Evolutionary conservation across 1,284 basidiomycete species (phyloP), one percentile per base, ranked within the genome.

Genomic region (Golubevia pallescens): DNA sequence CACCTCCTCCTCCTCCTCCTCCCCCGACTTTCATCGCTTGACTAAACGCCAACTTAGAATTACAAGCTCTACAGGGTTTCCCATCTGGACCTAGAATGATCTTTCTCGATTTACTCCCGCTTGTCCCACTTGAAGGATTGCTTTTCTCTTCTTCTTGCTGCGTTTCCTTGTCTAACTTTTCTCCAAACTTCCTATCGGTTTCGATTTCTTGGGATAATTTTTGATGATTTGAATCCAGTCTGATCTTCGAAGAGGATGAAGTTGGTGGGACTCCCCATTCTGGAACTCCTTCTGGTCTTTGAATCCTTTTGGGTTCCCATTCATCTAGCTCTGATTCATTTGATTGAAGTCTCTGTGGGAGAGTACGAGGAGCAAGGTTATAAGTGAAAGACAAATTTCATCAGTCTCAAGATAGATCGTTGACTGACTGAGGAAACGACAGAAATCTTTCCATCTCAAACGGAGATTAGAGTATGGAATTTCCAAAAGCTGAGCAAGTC

Each of bases 201-300:
- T 48, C 24, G 51, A 2, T 48, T 42, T 34, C 63, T 20, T 48
- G 4, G 3, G 54, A 4, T 21, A 10, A 28, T 56, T 21, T 21
- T 10, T 21, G 24, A 21, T 3, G 3, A 4, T 10, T 56, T 3
- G 20, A n/a, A 20, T 51, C 48, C 56, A 54, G 8, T 66, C 60
- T 6, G 19, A 23, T 42, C 62, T 60, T 28, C n/a, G n/a, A n/a
- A n/a, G n/a, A n/a, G n/a, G n/a, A n/a, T n/a, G n/a, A n/a, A n/a
- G n/a, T n/a, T n/a, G 90, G 91, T n/a, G 91, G 90, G 2, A 93
- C 90, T 65, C 93, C 94, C 94, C 93, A 95, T 78, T 95, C 93
- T 0, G 93, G 91, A 10, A 93, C 86, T 19, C 93, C 94, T 48
- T 90, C 90, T 0, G 94, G 95, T 56, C 95, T 88, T 38, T 89